These are phyloP conservation scores for Tricladium varicosporioides DNA, from an alignment of 2,329 filamentous ascomycete genomes.

Conservation along the genomic window DNA sequence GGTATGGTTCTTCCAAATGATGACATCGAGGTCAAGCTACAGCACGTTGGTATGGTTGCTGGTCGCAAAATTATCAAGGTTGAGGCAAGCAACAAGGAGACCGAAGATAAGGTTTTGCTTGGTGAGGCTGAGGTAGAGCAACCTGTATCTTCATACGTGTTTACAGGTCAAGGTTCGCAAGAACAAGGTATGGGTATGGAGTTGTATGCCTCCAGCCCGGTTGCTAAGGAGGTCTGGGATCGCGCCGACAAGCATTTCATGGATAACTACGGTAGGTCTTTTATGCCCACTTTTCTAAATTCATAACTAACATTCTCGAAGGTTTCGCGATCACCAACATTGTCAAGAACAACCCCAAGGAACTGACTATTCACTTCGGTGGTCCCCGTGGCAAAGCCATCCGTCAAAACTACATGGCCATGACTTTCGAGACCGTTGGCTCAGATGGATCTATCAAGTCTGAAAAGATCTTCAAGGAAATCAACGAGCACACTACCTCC, in stretches of 20 bases:
- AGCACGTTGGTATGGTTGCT: slow-evolving; percentile 96
- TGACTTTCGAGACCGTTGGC: slow-evolving; percentile 98
- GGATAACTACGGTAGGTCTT: slow-evolving; percentile 85
- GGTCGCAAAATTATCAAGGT: slow-evolving; percentile 99
- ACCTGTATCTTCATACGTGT: slow-evolving; percentile 93
- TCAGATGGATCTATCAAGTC: slow-evolving; percentile 92
- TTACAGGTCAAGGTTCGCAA: slow-evolving; percentile 97
- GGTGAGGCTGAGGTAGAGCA: slow-evolving; percentile 98
- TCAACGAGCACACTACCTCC: slow-evolving; percentile 85
- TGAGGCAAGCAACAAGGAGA: slow-evolving; percentile 92
- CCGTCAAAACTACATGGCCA: slow-evolving; percentile 98
- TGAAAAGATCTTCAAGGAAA: slow-evolving; percentile 99
- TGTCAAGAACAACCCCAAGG: slow-evolving; percentile 99
- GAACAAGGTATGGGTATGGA: slow-evolving; percentile 99
- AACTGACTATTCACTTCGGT: slow-evolving; percentile 97
- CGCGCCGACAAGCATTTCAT: slow-evolving; percentile 96
- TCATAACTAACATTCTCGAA: slow-evolving; percentile 37
- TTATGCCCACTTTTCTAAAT: slow-evolving; percentile 6
- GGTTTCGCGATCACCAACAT: slow-evolving; percentile 98
- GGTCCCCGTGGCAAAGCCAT: slow-evolving; percentile 96
- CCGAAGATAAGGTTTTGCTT: slow-evolving; percentile 91
- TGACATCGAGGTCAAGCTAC: slow-evolving; percentile 88
- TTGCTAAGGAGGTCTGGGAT: slow-evolving; percentile 97
- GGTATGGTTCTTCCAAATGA: slow-evolving; percentile 99
- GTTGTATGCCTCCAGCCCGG: slow-evolving; percentile 86